Evolutionary conservation across 2,329 filamentous ascomycete genomes (phyloP).

Genomic region (Allantophomopsis lycopodina): DNA sequence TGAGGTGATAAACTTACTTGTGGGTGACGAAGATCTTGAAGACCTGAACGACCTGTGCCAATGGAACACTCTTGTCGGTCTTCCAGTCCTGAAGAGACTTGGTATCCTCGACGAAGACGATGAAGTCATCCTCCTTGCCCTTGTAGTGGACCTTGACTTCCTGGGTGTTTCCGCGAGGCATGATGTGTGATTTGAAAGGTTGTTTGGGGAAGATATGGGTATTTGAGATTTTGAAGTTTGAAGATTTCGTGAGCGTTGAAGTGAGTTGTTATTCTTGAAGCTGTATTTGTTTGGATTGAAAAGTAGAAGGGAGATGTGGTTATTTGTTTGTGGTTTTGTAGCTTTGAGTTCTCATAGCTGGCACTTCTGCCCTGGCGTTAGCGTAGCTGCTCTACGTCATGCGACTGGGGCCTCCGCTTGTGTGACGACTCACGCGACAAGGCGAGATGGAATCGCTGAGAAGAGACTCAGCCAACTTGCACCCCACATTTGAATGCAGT

Average conservation of each 20-base stretch:
- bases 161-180: constrained; percentile 31
- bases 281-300: constrained; percentile 1
- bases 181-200: constrained; percentile 12
- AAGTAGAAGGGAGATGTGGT: constrained; percentile 1
- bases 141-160: constrained; percentile 58
- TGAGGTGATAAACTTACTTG: constrained; percentile 46
- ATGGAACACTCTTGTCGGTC: constrained; percentile 61
- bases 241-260: not conserved
- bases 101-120: constrained; percentile 48
- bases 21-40: constrained; percentile 88
- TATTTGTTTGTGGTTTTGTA: constrained; percentile 15
- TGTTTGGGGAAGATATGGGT: constrained; percentile 1
- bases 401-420: constrained; percentile 5
- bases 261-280: constrained; percentile 2
- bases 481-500: too few relatives aligned
- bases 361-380: constrained; percentile 9
- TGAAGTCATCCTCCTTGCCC: constrained; percentile 53
- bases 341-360: constrained; percentile 6
- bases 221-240: constrained; percentile 2
- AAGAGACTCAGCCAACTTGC: too few relatives aligned
- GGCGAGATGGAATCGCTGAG: not conserved
- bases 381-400: constrained; percentile 10
- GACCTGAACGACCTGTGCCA: constrained; percentile 72
- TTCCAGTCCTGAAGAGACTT: constrained; percentile 69
- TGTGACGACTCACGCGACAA: constrained; percentile 7